Conservation (phyloP, 1,284 basidiomycete genomes). For the Sparassis latifolia region DNA sequence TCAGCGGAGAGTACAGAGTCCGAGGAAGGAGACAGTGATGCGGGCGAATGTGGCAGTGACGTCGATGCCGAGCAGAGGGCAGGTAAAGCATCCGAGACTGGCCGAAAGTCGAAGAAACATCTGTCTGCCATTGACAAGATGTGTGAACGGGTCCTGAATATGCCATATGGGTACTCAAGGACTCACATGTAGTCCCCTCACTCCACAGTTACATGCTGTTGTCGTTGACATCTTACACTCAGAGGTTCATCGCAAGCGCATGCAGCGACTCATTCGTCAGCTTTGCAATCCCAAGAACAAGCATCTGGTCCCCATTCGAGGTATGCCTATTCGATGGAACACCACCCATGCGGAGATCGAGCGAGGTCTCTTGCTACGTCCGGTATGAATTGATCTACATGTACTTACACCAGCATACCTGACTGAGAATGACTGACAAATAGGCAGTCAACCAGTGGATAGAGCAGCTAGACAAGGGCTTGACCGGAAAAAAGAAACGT, state of each 20-base stretch:
- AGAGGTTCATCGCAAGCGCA: not conserved
- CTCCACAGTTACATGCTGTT: not conserved
- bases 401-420: not conserved
- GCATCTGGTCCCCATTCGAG: slow-evolving; percentile 4
- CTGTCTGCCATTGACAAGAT: not conserved
- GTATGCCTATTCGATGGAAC: slow-evolving; percentile 13
- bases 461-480: slow-evolving; percentile 1
- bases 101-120: not conserved
- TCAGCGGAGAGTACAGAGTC: not conserved
- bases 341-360: slow-evolving; percentile 7
- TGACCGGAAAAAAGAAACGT: slow-evolving; percentile 7
- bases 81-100: too few relatives aligned
- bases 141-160: not conserved
- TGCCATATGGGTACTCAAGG: not conserved
- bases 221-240: not conserved
- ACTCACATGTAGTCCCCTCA: not conserved
- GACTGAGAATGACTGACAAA: not conserved
- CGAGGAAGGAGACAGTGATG: not conserved
- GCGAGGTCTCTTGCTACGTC: slow-evolving; percentile 2
- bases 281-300: slow-evolving; percentile 4
- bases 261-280: slow-evolving; percentile 5
- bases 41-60: too few relatives aligned
- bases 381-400: slow-evolving; percentile 1
- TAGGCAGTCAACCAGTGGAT: slow-evolving; percentile 9
- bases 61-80: too few relatives aligned